Evolutionary conservation across 1,139 yeast species (phyloP), one percentile per base, ranked within the genome.

Genomic region (Yamadazyma triangularis): DNA sequence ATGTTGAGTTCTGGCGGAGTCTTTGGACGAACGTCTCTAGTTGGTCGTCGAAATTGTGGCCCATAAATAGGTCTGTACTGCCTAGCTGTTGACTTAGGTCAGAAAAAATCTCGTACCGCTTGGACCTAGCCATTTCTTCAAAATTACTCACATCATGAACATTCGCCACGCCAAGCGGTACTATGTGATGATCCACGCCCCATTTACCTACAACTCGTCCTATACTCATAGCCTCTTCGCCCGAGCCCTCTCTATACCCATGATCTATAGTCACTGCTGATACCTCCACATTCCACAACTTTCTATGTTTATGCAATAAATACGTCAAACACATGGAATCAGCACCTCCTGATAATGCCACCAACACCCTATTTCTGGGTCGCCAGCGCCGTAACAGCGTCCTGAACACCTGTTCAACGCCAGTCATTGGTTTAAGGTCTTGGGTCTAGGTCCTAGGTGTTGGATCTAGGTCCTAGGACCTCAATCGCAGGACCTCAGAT

Each of bases 271-370:
- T 76, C 16, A 77, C 58, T 0, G 80, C 77, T 21, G n/a, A n/a
- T n/a, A n/a, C n/a, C n/a, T n/a, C n/a, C n/a, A n/a, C n/a, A n/a
- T n/a, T n/a, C n/a, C n/a, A n/a, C 25, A 28, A 39, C 33, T 44
- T 36, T 29, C 59, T 47, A 43, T 56, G 66, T 27, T 56, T 56
- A 1, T 56, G 43, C 6, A 66, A 40, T 11, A 80, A 53, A 45
- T 66, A 67, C 1, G 83, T 64, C 28, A 84, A 52, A 19, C 84
- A 79, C 73, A 83, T 77, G 2, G 93, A 83, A 47, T 84, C 95
- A 2, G 79, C 88, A 0, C 95, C 95, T 3, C 95, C 95, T 8
- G 87, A 78, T 3, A 84, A 67, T 0, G 89, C 88, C 13, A 57
- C 42, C n/a, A 49, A 45, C 4, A 53, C 33, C 23, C 33, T 40